phyloP scores from a whole-genome alignment of 2,329 filamentous ascomycete species.

The Bipolaris cookei region DNA sequence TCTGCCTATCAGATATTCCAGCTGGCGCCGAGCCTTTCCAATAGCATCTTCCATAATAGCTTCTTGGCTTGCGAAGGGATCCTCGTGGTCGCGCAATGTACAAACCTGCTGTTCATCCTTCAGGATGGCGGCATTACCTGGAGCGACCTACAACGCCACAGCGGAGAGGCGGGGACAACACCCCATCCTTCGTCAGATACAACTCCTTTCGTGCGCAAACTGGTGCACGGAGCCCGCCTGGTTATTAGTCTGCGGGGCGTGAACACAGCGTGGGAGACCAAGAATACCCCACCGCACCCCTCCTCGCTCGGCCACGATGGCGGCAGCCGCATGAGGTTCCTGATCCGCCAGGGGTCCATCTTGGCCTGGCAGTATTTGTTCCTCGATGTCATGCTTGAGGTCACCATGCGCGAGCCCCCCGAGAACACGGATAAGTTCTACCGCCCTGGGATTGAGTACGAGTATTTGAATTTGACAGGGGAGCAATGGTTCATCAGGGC shows the following conservation, averaged over 20 bases:
- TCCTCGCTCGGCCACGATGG: constrained; percentile 2
- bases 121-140: constrained; percentile 4
- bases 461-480: constrained; percentile 1
- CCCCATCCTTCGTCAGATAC: background rate
- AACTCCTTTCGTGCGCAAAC: constrained; percentile 1
- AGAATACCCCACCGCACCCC: background rate
- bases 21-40: constrained; percentile 3
- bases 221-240: constrained; percentile 3
- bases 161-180: background rate
- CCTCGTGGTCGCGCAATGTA: constrained; percentile 1
- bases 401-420: constrained; percentile 3
- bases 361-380: constrained; percentile 6
- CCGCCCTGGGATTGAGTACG: constrained; percentile 3
- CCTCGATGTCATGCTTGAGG: constrained; percentile 1
- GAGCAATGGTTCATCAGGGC: constrained; percentile 3
- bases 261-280: background rate
- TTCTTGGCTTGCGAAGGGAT: constrained; percentile 3
- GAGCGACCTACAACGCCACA: constrained; percentile 2
- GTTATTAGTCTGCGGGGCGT: constrained; percentile 2
- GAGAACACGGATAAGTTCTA: constrained; percentile 4
- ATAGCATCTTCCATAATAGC: constrained; percentile 1
- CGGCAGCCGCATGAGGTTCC: background rate
- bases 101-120: constrained; percentile 1
- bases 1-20: constrained; percentile 1
- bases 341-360: constrained; percentile 3